Percentiles rank a stretch among this genome's conserved stretches.
Evolutionary conservation across 2,329 filamentous ascomycete species (phyloP).

Genomic region (Diaporthe amygdali): DNA sequence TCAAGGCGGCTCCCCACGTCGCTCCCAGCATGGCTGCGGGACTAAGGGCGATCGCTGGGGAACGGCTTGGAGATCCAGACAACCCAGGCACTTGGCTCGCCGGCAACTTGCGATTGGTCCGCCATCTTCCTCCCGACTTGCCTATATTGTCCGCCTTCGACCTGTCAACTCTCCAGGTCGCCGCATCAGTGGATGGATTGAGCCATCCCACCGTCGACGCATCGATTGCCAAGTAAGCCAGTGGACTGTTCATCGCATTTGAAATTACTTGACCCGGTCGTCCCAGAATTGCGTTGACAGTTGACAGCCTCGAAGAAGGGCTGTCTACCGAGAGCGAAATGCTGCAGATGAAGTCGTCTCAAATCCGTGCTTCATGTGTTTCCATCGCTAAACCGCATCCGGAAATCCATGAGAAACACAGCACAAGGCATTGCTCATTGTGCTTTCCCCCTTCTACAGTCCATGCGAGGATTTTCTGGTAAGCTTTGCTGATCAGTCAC

Average conservation of each 20-base stretch:
- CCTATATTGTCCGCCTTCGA: not conserved
- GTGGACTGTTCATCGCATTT: slow-evolving; percentile 9
- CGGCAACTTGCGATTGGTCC: slow-evolving; percentile 4
- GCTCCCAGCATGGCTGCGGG: not conserved
- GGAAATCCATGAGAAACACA: slow-evolving; percentile 10
- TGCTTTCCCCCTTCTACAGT: not conserved
- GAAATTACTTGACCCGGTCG: not conserved
- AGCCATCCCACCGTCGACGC: not conserved
- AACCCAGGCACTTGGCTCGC: not conserved
- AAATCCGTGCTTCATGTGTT: slow-evolving; percentile 17
- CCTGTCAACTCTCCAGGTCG: not conserved
- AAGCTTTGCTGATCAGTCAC: not conserved
- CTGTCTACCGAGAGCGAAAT: slow-evolving; percentile 1
- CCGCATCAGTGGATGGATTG: not conserved
- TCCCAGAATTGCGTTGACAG: slow-evolving; percentile 13
- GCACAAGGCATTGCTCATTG: not conserved
- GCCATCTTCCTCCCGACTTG: not conserved
- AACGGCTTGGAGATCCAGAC: not conserved
- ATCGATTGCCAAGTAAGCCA: slow-evolving; percentile 9
- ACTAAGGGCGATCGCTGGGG: not conserved
- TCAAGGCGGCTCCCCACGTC: slow-evolving; percentile 6
- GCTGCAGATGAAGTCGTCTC: slow-evolving; percentile 1
- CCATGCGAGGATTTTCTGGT: not conserved
- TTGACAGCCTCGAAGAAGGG: slow-evolving; percentile 5
- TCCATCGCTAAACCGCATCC: not conserved